Conservation (phyloP, 371 early-diverging fungal species). For the Mortierella sp. region DNA sequence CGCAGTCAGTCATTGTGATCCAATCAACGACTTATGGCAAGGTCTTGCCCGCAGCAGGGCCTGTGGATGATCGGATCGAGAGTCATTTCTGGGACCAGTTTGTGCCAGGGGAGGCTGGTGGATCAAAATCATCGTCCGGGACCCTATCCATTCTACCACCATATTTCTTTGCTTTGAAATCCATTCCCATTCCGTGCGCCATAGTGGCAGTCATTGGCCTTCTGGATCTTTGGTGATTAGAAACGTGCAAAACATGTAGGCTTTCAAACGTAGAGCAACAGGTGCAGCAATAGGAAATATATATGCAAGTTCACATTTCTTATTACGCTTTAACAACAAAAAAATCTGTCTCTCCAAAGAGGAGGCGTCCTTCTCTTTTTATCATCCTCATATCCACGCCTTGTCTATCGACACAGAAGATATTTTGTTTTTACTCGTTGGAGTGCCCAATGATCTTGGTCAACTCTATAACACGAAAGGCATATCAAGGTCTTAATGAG, state of each 20-base stretch:
- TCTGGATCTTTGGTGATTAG: no score
- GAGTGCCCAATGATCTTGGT: slow-evolving; percentile 79
- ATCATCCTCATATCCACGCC: no score
- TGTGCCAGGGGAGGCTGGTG: not conserved
- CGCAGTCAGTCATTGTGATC: slow-evolving; percentile 35
- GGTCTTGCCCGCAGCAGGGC: slow-evolving; percentile 39
- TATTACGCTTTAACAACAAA: no score
- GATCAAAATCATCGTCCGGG: slow-evolving; percentile 1
- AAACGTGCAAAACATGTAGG: no score
- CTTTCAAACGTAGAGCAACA: no score
- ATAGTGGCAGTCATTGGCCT: no score
- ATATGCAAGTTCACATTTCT: no score
- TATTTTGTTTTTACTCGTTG: slow-evolving; percentile 63
- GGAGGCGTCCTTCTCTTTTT: no score
- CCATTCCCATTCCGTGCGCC: no score
- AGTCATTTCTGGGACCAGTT: slow-evolving; percentile 47
- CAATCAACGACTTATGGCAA: slow-evolving; percentile 36
- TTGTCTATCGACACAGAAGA: no score
- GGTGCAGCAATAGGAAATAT: no score
- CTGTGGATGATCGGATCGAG: slow-evolving; percentile 28
- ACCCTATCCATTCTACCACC: not conserved
- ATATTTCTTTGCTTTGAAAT: not conserved
- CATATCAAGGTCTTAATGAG: not conserved
- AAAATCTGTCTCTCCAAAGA: no score
- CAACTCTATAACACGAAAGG: slow-evolving; percentile 52